Percentiles rank a stretch among this genome's conserved stretches.
These are phyloP conservation scores for Alternaria consortialis DNA, from an alignment of 2,329 filamentous ascomycete genomes.

Conservation along the genomic window DNA sequence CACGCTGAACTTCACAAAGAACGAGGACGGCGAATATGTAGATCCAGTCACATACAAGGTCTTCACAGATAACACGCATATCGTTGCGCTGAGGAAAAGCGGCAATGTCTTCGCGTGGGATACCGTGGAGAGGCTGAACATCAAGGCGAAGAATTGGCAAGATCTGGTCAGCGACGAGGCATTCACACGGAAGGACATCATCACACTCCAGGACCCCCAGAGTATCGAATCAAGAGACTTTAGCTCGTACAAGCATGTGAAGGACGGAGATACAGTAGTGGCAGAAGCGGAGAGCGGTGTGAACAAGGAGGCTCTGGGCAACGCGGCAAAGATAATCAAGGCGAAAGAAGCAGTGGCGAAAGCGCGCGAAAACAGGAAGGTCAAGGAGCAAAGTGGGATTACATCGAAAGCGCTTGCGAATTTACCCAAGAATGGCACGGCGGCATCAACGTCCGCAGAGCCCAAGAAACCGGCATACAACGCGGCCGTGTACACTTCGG, in stretches of 20 bases:
- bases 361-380: slow-evolving; percentile 75
- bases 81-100: slow-evolving; percentile 84
- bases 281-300: slow-evolving; percentile 74
- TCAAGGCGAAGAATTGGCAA: slow-evolving; percentile 95
- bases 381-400: slow-evolving; percentile 44
- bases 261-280: slow-evolving; percentile 82
- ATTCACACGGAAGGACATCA: slow-evolving; percentile 90
- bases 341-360: slow-evolving; percentile 95
- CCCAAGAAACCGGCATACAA: slow-evolving; percentile 68
- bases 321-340: slow-evolving; percentile 81
- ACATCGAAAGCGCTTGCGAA: slow-evolving; percentile 31
- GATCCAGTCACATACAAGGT: slow-evolving; percentile 98
- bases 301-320: slow-evolving; percentile 82
- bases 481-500: slow-evolving; percentile 88
- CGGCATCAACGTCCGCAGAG: slow-evolving; percentile 39
- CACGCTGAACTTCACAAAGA: slow-evolving; percentile 89
- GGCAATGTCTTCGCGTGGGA: slow-evolving; percentile 98
- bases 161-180: slow-evolving; percentile 88
- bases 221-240: slow-evolving; percentile 84
- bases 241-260: slow-evolving; percentile 86
- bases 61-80: slow-evolving; percentile 97
- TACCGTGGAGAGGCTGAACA: slow-evolving; percentile 92
- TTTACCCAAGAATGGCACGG: slow-evolving; percentile 30
- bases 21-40: slow-evolving; percentile 88
- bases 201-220: slow-evolving; percentile 94